Percentiles rank a stretch among this genome's conserved stretches.
Evolutionary conservation across 352 stramenopile genomes (phyloP).

Genomic region (Pythium dissimile): DNA sequence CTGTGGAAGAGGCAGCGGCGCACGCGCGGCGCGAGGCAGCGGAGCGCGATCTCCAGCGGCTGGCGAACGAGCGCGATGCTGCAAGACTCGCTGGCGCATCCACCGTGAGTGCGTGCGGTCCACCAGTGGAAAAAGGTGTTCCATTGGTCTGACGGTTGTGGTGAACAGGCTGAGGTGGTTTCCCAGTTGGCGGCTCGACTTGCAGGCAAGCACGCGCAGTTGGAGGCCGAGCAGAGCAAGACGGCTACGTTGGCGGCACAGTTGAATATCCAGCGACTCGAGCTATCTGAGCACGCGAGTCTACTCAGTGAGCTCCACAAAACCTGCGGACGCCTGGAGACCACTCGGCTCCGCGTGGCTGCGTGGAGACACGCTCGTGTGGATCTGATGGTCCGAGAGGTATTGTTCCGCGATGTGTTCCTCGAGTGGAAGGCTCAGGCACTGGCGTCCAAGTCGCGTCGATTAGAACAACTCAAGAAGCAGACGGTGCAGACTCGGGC

Average conservation of each 20-base stretch:
- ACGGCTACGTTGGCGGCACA: not conserved
- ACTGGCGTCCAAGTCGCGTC: not conserved
- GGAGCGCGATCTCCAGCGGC: not conserved
- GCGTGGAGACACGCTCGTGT: not conserved
- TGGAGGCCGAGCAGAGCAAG: not conserved
- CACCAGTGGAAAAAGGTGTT: not conserved
- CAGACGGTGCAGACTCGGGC: not conserved
- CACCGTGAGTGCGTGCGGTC: not conserved
- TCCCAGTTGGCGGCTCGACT: constrained; percentile 4
- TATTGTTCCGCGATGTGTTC: constrained; percentile 6
- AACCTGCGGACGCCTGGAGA: constrained; percentile 4
- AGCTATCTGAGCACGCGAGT: not conserved
- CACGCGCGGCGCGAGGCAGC: not conserved
- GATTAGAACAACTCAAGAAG: not conserved
- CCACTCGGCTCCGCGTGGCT: constrained; percentile 7
- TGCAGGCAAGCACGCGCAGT: constrained; percentile 1
- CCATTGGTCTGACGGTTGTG: not conserved
- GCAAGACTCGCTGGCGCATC: no score
- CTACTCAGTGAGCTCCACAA: not conserved
- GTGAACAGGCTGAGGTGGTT: not conserved
- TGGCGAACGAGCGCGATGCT: constrained; percentile 5
- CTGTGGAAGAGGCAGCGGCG: no score
- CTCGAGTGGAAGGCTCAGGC: constrained; percentile 13
- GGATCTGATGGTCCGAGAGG: not conserved
- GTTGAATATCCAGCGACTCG: not conserved